These are phyloP conservation scores for Colletotrichum sp. DNA, from an alignment of 2,329 filamentous ascomycete genomes.

Conservation along the genomic window DNA sequence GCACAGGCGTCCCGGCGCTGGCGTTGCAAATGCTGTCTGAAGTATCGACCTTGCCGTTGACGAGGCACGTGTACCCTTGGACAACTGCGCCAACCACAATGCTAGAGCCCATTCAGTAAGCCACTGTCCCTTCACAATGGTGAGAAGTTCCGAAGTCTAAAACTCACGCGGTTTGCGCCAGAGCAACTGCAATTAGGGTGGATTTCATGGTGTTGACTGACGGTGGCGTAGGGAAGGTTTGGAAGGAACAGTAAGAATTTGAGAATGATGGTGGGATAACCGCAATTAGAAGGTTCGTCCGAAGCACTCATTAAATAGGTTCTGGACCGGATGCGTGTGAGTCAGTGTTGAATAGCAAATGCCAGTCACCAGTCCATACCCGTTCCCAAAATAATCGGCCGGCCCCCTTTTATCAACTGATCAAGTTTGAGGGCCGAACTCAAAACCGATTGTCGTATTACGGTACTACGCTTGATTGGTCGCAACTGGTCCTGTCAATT, in stretches of 20 bases:
- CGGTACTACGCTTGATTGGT: not conserved
- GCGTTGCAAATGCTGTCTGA: not conserved
- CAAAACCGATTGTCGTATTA: not conserved
- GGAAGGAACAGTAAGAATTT: not conserved
- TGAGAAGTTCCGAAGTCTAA: rapidly evolving
- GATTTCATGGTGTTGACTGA: not conserved
- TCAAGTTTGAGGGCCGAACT: not conserved
- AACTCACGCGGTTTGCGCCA: not conserved
- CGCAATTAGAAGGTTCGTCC: not conserved
- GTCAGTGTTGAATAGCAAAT: not conserved
- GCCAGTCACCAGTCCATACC: not conserved
- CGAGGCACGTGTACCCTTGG: not conserved
- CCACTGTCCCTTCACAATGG: rapidly evolving
- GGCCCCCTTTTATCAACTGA: not conserved
- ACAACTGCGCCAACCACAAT: not conserved
- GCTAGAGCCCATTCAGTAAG: not conserved
- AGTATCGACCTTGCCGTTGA: not conserved
- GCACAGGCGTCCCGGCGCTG: too few relatives aligned
- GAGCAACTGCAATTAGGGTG: not conserved
- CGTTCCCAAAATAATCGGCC: too few relatives aligned
- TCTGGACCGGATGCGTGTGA: not conserved
- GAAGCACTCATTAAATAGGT: rapidly evolving
- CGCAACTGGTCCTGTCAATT: not conserved
- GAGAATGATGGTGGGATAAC: not conserved
- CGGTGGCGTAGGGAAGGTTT: not conserved